phyloP scores from a whole-genome alignment of 768 basidiomycete genomes.

The Gautieria morchelliformis region DNA sequence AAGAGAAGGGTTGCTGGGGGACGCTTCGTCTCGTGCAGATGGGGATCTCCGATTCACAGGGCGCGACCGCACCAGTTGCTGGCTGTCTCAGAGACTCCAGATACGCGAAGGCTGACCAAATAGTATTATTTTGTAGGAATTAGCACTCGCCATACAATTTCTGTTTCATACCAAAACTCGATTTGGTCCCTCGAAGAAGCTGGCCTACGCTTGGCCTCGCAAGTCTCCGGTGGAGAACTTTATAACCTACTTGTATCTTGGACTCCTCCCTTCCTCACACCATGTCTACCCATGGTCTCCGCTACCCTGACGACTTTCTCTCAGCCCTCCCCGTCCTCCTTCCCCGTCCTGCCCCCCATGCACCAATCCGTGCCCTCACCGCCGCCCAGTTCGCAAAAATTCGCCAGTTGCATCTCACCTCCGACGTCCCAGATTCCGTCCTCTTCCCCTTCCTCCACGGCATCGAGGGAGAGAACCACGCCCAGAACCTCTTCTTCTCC shows the following conservation, averaged over 20 bases:
- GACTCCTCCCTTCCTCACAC: slow-evolving; percentile 10
- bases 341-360: slow-evolving; percentile 26
- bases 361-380: slow-evolving; percentile 33
- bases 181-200: too few species aligned
- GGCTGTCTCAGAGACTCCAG: neutral
- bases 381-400: slow-evolving; percentile 46
- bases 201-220: too few species aligned
- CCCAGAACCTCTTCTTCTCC: slow-evolving; percentile 76
- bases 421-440: slow-evolving; percentile 69
- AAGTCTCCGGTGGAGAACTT: too few species aligned
- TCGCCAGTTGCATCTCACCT: slow-evolving; percentile 50
- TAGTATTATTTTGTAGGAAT: too few species aligned
- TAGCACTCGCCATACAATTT: too few species aligned
- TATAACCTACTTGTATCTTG: too few species aligned
- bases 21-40: too few species aligned
- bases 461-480: slow-evolving; percentile 69
- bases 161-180: too few species aligned
- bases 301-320: slow-evolving; percentile 17
- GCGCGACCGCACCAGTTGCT: too few species aligned
- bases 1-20: too few species aligned
- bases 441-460: slow-evolving; percentile 89
- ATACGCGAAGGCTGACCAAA: neutral
- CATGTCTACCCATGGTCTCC: slow-evolving; percentile 12
- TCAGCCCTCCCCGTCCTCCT: slow-evolving; percentile 21
- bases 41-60: too few species aligned